Evolutionary conservation across 129 eudicot species (phyloP), one percentile per base, ranked within the genome.

Genomic region (Chrysanthemum lavandulifolium): DNA sequence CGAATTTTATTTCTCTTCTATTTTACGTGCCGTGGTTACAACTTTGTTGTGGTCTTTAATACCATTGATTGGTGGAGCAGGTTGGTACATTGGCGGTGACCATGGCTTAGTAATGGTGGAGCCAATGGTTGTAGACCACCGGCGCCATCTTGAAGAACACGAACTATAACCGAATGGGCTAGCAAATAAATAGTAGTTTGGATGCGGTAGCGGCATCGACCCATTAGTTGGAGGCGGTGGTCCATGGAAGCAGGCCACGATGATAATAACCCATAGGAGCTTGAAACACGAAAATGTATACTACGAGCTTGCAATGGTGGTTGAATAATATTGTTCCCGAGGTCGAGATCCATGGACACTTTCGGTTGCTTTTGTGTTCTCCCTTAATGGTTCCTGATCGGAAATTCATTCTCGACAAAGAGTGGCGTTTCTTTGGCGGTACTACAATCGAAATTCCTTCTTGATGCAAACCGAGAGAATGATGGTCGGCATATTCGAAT

Each of bases 401-500:
- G 79, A 65, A 82, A 80, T 13, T 54, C 81, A 69, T 73, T 77
- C 59, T 82, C 84, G 50, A 50, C 51, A 72, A 31, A 58, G 56
- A 73, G 10, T 61, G 18, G 3, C 48, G n/a, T 61, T 61, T 43
- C 67, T 61, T 36, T 61, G 10, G 4, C 48, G 2, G 14, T 29
- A 25, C 43, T 45, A 60, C 43, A 60, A 6, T 60, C 82, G 29
- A 65, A 82, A 80, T 12, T 54, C 81, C 66, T 73, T 77, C 59
- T 82, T 83, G 55, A 50, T 54, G 69, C 82, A 69, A 6, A 49
- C 74, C 53, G 86, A 67, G 95, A 7, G 92, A 84, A 65, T 76
- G 83, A 68, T 87, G 89, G 72, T 76, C 82, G 6, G 86, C 76
- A 47, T 82, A 89, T 66, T 92, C 98, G 96, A 92, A 80, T 93